These are phyloP conservation scores for Sordaria brevicollis DNA, from an alignment of 495 filamentous ascomycete species.

Conservation along the genomic window DNA sequence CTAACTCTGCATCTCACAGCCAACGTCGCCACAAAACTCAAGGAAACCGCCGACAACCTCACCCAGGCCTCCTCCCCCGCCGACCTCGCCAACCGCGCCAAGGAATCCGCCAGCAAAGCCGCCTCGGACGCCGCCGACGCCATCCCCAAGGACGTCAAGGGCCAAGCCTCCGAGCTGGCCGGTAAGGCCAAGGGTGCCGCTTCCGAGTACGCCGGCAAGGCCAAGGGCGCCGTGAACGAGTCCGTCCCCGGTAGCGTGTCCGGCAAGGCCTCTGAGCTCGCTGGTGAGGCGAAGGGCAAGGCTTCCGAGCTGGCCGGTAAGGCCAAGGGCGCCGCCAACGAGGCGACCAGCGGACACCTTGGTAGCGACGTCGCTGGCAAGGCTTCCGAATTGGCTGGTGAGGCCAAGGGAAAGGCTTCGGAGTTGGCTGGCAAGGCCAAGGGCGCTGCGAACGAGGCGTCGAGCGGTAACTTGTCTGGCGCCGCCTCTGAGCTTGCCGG, in stretches of 20 bases:
- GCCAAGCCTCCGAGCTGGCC: slow-evolving; percentile 19
- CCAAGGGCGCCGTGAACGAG: slow-evolving; percentile 17
- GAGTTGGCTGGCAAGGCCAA: slow-evolving; percentile 24
- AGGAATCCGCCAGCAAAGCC: slow-evolving; percentile 9
- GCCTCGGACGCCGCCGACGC: neutral
- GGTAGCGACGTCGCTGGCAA: slow-evolving; percentile 8
- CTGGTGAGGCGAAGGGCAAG: slow-evolving; percentile 25
- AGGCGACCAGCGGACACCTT: neutral
- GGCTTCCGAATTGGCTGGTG: slow-evolving; percentile 17
- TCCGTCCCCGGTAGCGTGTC: neutral
- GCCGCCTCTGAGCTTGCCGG: slow-evolving; percentile 18
- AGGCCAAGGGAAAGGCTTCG: slow-evolving; percentile 22
- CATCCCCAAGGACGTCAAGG: slow-evolving; percentile 9
- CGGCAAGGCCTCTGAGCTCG: slow-evolving; percentile 21
- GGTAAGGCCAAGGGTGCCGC: slow-evolving; percentile 23
- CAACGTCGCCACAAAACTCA: slow-evolving; percentile 35
- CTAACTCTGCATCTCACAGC: slow-evolving; percentile 20
- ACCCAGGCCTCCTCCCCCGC: neutral
- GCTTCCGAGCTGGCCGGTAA: slow-evolving; percentile 22
- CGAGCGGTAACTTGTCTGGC: slow-evolving; percentile 24
- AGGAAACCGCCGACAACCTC: slow-evolving; percentile 21
- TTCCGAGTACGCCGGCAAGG: slow-evolving; percentile 19
- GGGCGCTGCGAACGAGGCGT: slow-evolving; percentile 17
- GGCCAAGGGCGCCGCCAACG: slow-evolving; percentile 14
- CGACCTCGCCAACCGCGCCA: neutral